Evolutionary conservation across 805 yeast species (phyloP), one percentile per base, ranked within the genome.

Genomic region (Candida ascalaphidarum): DNA sequence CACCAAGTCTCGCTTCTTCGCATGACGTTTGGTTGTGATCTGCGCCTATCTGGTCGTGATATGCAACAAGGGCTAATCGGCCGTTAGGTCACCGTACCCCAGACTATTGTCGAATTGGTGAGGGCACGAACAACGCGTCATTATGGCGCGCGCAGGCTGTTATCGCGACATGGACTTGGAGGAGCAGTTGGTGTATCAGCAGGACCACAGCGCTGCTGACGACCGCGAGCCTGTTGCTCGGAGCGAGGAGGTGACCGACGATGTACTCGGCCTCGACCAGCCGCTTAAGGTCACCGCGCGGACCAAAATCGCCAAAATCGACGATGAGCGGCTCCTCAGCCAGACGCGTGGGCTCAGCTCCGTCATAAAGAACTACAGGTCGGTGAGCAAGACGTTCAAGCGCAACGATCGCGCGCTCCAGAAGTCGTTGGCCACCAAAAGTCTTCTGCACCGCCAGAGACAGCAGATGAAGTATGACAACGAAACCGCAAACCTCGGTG

Each of bases 311-410:
- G 56, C 67, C n/a, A 51, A 50, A 30, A 36, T 61, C 21, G 66
- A 64, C 26, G 58, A 59, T 30, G 58, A 58, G 19, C 40, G 66
- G 26, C 39, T 62, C 8, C 50, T 62, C 33, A 52, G 52, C 25
- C 41, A 40, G 19, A 39, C 41, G 9, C 46, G 50, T 4, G 69
- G 69, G 1, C 36, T 62, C 11, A 48, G 52, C 7, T 50, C 54
- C 30, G 41, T 62, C 17, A 40, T 46, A 11, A 48, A 48, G 27
- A 52, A 59, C 39, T 48, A 61, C 34, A 34, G 29, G 11, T 52
- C 45, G 26, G 37, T 61, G 11, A 29, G 34, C 23, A 35, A 44
- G 21, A 39, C 49, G n/a, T 34, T 60, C 11, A 37, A 43, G 24
- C 47, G 37, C 27, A 47, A 50, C 31, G 65, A 59, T 29, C 40